Evolutionary conservation across 177 flowering plant species (phyloP).

Genomic region (Vitis hybrid): DNA sequence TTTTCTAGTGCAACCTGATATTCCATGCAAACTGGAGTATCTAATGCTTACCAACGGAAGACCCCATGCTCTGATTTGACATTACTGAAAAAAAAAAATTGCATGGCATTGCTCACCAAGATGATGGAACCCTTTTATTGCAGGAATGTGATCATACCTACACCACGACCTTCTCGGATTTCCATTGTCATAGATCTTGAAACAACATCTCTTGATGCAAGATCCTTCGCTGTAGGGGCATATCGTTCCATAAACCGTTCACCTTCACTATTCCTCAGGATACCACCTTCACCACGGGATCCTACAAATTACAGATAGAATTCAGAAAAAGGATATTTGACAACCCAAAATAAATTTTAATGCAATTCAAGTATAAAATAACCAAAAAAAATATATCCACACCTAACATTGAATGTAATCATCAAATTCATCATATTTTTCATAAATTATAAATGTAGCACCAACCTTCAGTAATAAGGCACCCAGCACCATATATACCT

Average conservation of each 20-base stretch:
- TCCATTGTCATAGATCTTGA: slow-evolving; percentile 99
- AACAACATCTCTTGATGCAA: slow-evolving; percentile 99
- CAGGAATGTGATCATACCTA: slow-evolving; percentile 57
- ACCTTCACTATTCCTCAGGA: slow-evolving; percentile 97
- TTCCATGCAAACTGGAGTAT: neutral
- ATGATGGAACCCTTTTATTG: neutral
- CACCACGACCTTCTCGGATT: slow-evolving; percentile 99
- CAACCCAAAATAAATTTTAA: neutral
- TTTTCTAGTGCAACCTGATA: neutral
- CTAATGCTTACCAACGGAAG: neutral
- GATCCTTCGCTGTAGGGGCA: slow-evolving; percentile 99
- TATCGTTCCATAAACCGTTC: slow-evolving; percentile 99
- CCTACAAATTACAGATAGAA: slow-evolving; percentile 44
- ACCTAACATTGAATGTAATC: neutral
- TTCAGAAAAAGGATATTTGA: neutral
- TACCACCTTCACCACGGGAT: slow-evolving; percentile 99
- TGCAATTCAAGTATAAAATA: neutral
- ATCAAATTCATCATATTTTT: neutral
- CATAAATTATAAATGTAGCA: neutral
- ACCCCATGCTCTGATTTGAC: no score
- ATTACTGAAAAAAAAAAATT: no score
- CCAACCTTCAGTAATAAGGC: slow-evolving; percentile 97
- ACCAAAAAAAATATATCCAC: neutral
- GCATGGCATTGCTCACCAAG: neutral
- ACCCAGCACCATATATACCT: slow-evolving; percentile 98